These are phyloP conservation scores for Knoxdaviesia capensis DNA, from an alignment of 2,329 filamentous ascomycete genomes.

Conservation along the genomic window DNA sequence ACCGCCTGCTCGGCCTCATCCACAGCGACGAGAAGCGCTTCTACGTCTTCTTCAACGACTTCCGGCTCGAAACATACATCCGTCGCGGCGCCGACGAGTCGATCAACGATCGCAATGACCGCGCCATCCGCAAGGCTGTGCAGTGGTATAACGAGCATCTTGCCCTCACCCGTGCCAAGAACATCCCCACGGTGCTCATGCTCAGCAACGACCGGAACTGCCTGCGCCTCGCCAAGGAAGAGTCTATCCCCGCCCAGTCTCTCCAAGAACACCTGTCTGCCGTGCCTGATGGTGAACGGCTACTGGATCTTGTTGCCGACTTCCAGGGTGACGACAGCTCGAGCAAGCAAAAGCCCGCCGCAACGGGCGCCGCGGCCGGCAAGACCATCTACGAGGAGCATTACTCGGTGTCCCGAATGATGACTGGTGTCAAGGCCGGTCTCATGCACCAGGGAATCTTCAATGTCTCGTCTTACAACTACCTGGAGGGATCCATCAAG, in stretches of 20 bases:
- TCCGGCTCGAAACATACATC: constrained; percentile 79
- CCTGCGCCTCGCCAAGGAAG: constrained; percentile 57
- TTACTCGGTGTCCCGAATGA: constrained; percentile 73
- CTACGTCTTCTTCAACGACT: constrained; percentile 99
- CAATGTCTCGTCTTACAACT: constrained; percentile 95
- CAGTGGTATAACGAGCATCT: constrained; percentile 84
- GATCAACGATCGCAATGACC: constrained; percentile 93
- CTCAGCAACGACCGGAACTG: constrained; percentile 86
- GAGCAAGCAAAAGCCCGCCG: too few species aligned
- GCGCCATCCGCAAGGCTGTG: constrained; percentile 68
- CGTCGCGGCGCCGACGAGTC: constrained; percentile 55
- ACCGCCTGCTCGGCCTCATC: constrained; percentile 72
- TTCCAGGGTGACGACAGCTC: too few species aligned
- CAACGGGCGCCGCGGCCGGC: constrained; percentile 37
- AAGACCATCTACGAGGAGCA: constrained; percentile 79
- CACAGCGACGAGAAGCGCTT: constrained; percentile 95
- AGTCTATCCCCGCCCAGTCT: constrained; percentile 49
- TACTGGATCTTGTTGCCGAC: constrained; percentile 87
- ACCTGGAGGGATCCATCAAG: constrained; percentile 80
- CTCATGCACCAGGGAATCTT: constrained; percentile 87
- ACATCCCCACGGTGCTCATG: constrained; percentile 66
- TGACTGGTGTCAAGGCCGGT: constrained; percentile 78
- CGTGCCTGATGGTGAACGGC: constrained; percentile 62
- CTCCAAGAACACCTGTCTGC: constrained; percentile 62
- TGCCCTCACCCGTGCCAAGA: constrained; percentile 35